Conservation (phyloP, 1,284 basidiomycete species). For the Pseudomicrostroma phylloplanum region DNA sequence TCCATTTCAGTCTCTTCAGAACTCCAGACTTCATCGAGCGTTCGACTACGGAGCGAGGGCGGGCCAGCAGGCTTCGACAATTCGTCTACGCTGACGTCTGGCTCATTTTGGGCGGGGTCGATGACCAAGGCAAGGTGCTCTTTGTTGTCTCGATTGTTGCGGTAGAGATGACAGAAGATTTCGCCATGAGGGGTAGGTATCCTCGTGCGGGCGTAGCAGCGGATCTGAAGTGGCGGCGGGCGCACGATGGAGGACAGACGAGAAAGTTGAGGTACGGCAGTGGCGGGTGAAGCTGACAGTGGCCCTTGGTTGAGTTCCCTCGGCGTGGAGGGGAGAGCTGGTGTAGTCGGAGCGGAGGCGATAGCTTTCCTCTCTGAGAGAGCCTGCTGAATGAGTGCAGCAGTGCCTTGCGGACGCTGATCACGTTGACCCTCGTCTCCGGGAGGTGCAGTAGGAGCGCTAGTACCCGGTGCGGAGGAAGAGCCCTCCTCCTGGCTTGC, state of each 20-base stretch:
- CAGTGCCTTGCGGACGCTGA: background rate
- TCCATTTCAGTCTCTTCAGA: slow-evolving; percentile 86
- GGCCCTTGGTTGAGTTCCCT: too few relatives aligned
- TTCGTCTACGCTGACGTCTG: slow-evolving; percentile 1
- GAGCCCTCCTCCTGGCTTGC: slow-evolving; percentile 1
- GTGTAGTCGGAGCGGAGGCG: slow-evolving; percentile 3
- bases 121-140: slow-evolving; percentile 97
- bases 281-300: background rate
- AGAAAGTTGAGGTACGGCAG: slow-evolving; percentile 14
- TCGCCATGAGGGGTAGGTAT: slow-evolving; percentile 94
- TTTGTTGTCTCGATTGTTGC: slow-evolving; percentile 76
- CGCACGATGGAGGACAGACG: slow-evolving; percentile 30
- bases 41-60: slow-evolving; percentile 65
- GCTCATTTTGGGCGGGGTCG: slow-evolving; percentile 56
- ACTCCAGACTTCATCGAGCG: slow-evolving; percentile 79
- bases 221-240: slow-evolving; percentile 53
- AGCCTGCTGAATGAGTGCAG: slow-evolving; percentile 5
- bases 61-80: slow-evolving; percentile 12
- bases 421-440: background rate
- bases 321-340: background rate
- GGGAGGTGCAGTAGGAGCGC: background rate
- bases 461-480: background rate
- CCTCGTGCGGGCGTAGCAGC: slow-evolving; percentile 92
- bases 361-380: background rate
- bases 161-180: slow-evolving; percentile 85